Evolutionary conservation across 2,329 filamentous ascomycete genomes (phyloP).

Genomic region (Periconia digitata): DNA sequence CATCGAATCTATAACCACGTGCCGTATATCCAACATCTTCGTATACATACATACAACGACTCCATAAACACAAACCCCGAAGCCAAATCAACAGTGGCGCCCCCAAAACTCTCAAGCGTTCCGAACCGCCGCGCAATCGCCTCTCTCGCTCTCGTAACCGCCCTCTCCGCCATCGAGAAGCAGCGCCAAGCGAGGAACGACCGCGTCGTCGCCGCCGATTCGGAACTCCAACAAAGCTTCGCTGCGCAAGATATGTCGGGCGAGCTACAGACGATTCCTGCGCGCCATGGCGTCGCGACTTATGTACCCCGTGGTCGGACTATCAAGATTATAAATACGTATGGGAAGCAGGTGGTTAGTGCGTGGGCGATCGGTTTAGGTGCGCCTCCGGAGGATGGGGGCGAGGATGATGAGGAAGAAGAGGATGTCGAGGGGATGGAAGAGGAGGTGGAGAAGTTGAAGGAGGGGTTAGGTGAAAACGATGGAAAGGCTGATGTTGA

Average conservation of each 20-base stretch:
- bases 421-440: slow-evolving; percentile 20
- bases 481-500: neutral
- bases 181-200: slow-evolving; percentile 29
- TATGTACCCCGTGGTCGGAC: slow-evolving; percentile 52
- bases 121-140: slow-evolving; percentile 35
- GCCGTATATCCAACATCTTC: too few species aligned
- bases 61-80: too few species aligned
- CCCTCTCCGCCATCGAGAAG: slow-evolving; percentile 36
- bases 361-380: slow-evolving; percentile 54
- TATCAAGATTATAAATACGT: slow-evolving; percentile 55
- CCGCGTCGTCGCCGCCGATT: neutral
- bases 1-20: too few species aligned
- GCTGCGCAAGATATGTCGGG: slow-evolving; percentile 39
- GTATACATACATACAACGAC: too few species aligned
- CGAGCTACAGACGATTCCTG: slow-evolving; percentile 50
- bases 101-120: neutral
- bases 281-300: slow-evolving; percentile 53
- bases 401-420: slow-evolving; percentile 21
- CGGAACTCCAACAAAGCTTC: slow-evolving; percentile 12
- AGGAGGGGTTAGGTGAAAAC: slow-evolving; percentile 20
- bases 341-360: slow-evolving; percentile 53
- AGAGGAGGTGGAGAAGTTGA: slow-evolving; percentile 17
- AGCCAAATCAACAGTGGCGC: too few species aligned
- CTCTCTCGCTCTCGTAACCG: slow-evolving; percentile 37
- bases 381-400: slow-evolving; percentile 45